Conservation (phyloP, 306 rosid genomes). For the Vigna unguiculata region DNA sequence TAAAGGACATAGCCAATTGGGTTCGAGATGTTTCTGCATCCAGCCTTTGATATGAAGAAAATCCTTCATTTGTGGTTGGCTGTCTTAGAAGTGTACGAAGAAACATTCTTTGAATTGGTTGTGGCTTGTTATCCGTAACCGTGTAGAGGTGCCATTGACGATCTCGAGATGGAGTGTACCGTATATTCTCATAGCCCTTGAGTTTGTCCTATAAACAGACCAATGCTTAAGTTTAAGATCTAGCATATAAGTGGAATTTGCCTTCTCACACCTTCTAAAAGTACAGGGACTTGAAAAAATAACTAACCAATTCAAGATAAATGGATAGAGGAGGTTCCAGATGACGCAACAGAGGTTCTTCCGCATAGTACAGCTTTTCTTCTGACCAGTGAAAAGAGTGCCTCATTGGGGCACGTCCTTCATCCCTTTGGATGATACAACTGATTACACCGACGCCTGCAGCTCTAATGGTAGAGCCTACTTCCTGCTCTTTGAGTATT, state of each 20-base stretch:
- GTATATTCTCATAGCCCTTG: slow-evolving; percentile 81
- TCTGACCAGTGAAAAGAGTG: slow-evolving; percentile 97
- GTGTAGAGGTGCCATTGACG: slow-evolving; percentile 98
- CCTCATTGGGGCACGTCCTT: slow-evolving; percentile 99
- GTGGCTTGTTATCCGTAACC: slow-evolving; percentile 71
- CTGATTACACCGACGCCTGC: slow-evolving; percentile 92
- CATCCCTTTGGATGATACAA: slow-evolving; percentile 98
- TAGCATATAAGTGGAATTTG: slow-evolving; percentile 36
- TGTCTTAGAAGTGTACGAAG: slow-evolving; percentile 94
- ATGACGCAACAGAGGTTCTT: slow-evolving; percentile 95
- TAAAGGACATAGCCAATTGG: slow-evolving; percentile 71
- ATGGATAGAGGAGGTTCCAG: slow-evolving; percentile 97
- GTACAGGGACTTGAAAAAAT: slow-evolving; percentile 40
- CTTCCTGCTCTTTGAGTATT: slow-evolving; percentile 83
- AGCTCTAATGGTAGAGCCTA: slow-evolving; percentile 67
- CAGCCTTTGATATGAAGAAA: slow-evolving; percentile 66
- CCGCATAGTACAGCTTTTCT: slow-evolving; percentile 76
- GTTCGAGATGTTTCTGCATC: slow-evolving; percentile 53
- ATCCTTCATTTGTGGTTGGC: slow-evolving; percentile 80
- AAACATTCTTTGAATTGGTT: slow-evolving; percentile 85
- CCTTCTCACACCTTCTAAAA: slow-evolving; percentile 27
- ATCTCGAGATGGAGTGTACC: slow-evolving; percentile 90
- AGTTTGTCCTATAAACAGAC: slow-evolving; percentile 79
- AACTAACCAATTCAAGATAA: slow-evolving; percentile 96
- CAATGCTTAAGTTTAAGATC: slow-evolving; percentile 45